Base-by-base conservation (phyloP, 1,139 yeast genomes). In the Kazachstania sp. region DNA sequence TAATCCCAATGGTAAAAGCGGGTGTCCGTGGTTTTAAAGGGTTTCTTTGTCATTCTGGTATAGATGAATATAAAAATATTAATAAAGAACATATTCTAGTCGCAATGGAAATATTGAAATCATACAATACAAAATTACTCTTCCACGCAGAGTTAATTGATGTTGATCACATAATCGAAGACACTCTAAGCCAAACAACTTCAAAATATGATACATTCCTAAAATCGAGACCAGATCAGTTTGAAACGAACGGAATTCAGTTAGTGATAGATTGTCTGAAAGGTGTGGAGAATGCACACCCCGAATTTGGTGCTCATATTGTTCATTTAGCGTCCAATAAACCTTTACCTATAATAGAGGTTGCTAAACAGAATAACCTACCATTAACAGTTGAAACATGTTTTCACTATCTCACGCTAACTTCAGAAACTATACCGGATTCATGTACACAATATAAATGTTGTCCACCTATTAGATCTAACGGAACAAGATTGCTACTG, bases 21-120 rank as follows among this genome's bases (percentile, higher is more conserved):
- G 97, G 97, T 41, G 95, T 88, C 3, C 73, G 95, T 47, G 97
- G 97, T 0, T 88, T 88, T 70, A 88, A 88, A 64, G 92, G 95
- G 34, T 90, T 90, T 59, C 69, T 88, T 70, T 86, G 88, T 58
- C 95, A 87, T 54, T 81, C 92, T 46, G 97, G 97, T 26, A 97
- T 88, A 9, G 95, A 86, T 50, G 97, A 90, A 65, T 90, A 90
- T 66, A 97, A 97, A 1, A 86, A 84, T 47, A 83, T 90, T 41
- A 74, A 73, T 41, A 74, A 81, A 8, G 62, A 64, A 5, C 81
- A 85, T 58, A 83, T 88, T 46, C 69, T 74, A 43, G 64, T 70
- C 43, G 96, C 95, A 4, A 75, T 88, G 76, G 65, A 72, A 40
- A 69, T 65, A 15, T 82, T 87, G 2, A 70, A 79, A 26, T 20